Base-by-base conservation (phyloP, 805 yeast genomes). In the Saccharomycopsis sp. region DNA sequence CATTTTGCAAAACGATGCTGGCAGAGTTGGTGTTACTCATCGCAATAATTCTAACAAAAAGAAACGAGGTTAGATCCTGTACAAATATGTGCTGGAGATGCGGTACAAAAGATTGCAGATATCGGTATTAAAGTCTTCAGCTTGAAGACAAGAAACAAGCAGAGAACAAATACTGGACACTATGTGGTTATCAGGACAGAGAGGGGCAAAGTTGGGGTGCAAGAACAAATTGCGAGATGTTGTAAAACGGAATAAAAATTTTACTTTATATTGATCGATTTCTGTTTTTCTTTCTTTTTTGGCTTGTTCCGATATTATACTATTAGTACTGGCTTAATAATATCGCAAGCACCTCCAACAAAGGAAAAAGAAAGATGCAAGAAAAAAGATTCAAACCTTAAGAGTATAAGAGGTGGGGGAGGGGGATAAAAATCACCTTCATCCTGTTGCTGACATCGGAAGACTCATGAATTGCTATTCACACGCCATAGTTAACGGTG, bases 1-100 rank as follows among this genome's bases (percentile, higher is more conserved):
- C 60, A 41, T 57, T 47, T 34, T 57, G 24, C 19, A 54, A 47
- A 14, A 53, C 44, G 17, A 57, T 57, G 34, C 29, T 56, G 38
- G 38, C 38, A 7, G 38, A 29, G 12, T 29, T 29, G 5, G 38
- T 29, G 38, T 29, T 29, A 29, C 38, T 29, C 38, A 29, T 29
- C 38, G 38, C 5, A 7, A 29, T 29, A 12, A 7, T 7, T 5
- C 12, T 29, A 29, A 12, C 38, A 29, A 29, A 29, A 29, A 29
- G 38, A 29, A 29, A 29, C 38, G 38, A 29, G 38, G 38, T 12
- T 12, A 29, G 12, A 29, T 5, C 38, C 38, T 12, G n/a, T n/a
- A n/a, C n/a, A n/a, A n/a, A 29, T 5, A 12, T 29, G 12, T 29
- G 12, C 5, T 29, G 38, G 38, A 29, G 38, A 5, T 29, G 38